Base-by-base conservation (phyloP, 495 filamentous ascomycete species). In the Penicillium chermesinum region DNA sequence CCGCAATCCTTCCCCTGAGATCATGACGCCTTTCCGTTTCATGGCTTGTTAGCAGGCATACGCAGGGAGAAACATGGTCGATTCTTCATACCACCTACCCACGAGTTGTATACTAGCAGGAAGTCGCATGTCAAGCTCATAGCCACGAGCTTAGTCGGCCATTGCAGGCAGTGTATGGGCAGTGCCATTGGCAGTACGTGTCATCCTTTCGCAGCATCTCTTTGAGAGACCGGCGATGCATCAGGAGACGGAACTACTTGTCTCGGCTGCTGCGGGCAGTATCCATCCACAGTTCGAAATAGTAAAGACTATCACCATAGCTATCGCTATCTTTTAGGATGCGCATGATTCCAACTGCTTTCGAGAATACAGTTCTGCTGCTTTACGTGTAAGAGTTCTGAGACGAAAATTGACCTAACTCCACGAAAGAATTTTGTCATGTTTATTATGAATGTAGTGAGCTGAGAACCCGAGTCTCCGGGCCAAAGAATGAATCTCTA, bases 31-130 rank as follows among this genome's bases (percentile, higher is more conserved):
- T 30, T 10, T 30, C 25, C 25, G 10, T 4, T 30, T 10, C 4
- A 30, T 10, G 25, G 25, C 25, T 5, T 10, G 4, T 10, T 30
- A 4, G 5, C 25, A 30, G 25, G 70, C 72, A 20, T 68, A 65
- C 12, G 72, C 75, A 34, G 70, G 71, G 44, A 58, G 67, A 7
- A 71, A 65, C n/a, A 75, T 65, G 21, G 54, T 66, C 39, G 62
- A 46, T 53, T 78, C 75, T 14, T 65, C 59, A 44, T 62, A 72
- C 47, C 66, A 71, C 20, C 64, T 62, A 4, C 73, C 74, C 13
- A 77, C 67, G 43, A 78, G 69, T 59, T 78, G 76, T 65, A 78
- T 62, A 1, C 72, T 67, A 2, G 66, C 71, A 7, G 76, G 76
- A 32, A 79, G 49, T 52, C 62, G 68, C 2, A 67, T 62, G 10